Conservation (phyloP, 495 filamentous ascomycete species). For the Trichoderma orchidacearum region DNA sequence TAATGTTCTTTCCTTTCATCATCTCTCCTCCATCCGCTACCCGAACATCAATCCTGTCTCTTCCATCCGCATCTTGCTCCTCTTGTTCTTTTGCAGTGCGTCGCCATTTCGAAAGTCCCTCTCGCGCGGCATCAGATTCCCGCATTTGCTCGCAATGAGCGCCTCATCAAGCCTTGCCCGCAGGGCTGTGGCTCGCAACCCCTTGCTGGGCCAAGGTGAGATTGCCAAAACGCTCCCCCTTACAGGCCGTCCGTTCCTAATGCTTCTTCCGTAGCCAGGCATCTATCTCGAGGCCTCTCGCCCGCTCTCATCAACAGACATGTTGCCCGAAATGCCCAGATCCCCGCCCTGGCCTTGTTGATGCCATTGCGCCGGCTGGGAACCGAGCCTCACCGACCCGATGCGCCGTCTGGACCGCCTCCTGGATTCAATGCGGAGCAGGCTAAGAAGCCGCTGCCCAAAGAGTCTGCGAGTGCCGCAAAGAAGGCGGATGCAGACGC, state of each 20-base stretch:
- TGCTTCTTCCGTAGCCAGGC: conserved; percentile 6
- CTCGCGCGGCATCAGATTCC: neutral
- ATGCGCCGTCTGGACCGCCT: conserved; percentile 52
- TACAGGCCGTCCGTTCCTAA: neutral
- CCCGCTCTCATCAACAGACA: conserved; percentile 13
- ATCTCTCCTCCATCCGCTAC: neutral
- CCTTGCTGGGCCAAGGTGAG: conserved; percentile 32
- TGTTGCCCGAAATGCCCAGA: conserved; percentile 12
- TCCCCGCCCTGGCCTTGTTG: conserved; percentile 50
- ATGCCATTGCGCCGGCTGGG: conserved; percentile 50
- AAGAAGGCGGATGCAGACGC: conserved; percentile 22
- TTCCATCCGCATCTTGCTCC: neutral
- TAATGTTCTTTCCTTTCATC: neutral
- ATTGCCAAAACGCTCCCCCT: neutral
- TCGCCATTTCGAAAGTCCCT: neutral
- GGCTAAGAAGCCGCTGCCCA: conserved; percentile 73
- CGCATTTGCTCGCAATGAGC: conserved; percentile 32
- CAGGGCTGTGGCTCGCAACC: conserved; percentile 40
- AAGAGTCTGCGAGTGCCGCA: conserved; percentile 22
- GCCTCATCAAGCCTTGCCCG: conserved; percentile 45
- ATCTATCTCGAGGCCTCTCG: neutral
- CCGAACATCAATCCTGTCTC: neutral
- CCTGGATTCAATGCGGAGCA: conserved; percentile 87
- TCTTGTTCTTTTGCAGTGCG: neutral
- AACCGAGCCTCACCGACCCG: conserved; percentile 49